These are phyloP conservation scores for Halophytophthora polymorphica DNA, from an alignment of 352 stramenopile genomes.

Conservation along the genomic window DNA sequence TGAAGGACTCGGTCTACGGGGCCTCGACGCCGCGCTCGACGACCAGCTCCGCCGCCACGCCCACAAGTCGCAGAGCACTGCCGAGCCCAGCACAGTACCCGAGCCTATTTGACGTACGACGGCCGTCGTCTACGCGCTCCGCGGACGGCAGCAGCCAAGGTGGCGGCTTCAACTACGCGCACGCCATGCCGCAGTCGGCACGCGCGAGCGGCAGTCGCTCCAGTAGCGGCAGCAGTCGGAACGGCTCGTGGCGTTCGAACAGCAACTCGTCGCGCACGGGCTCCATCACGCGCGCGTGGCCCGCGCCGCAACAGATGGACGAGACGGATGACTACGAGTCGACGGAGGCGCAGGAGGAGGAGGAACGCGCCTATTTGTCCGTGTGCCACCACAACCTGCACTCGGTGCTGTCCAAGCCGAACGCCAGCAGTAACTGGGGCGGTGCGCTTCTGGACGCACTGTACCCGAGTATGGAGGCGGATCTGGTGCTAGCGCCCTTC, in stretches of 20 bases:
- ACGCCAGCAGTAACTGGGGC: constrained; percentile 63
- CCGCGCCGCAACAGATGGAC: constrained; percentile 8
- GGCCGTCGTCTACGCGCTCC: constrained; percentile 39
- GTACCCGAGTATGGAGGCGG: constrained; percentile 61
- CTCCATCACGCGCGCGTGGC: constrained; percentile 12
- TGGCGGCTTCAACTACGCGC: constrained; percentile 9
- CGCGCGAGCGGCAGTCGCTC: constrained; percentile 18
- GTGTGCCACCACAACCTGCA: constrained; percentile 83
- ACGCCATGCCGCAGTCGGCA: constrained; percentile 27
- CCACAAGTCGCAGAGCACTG: constrained; percentile 29
- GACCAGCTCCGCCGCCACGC: constrained; percentile 24
- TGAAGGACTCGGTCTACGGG: constrained; percentile 60
- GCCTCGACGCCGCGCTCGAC: constrained; percentile 43
- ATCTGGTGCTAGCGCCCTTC: constrained; percentile 66
- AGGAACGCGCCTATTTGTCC: constrained; percentile 61
- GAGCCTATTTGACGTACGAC: constrained; percentile 66
- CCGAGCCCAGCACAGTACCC: constrained; percentile 63
- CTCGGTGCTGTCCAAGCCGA: constrained; percentile 81
- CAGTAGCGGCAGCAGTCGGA: constrained; percentile 17
- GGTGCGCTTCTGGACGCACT: constrained; percentile 69
- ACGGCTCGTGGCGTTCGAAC: constrained; percentile 23
- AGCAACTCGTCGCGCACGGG: constrained; percentile 27
- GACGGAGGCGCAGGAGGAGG: constrained; percentile 42
- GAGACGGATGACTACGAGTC: constrained; percentile 4
- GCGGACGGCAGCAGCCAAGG: constrained; percentile 14